Base-by-base conservation (phyloP, 305 asterid genomes). In the Rubia peregrina region DNA sequence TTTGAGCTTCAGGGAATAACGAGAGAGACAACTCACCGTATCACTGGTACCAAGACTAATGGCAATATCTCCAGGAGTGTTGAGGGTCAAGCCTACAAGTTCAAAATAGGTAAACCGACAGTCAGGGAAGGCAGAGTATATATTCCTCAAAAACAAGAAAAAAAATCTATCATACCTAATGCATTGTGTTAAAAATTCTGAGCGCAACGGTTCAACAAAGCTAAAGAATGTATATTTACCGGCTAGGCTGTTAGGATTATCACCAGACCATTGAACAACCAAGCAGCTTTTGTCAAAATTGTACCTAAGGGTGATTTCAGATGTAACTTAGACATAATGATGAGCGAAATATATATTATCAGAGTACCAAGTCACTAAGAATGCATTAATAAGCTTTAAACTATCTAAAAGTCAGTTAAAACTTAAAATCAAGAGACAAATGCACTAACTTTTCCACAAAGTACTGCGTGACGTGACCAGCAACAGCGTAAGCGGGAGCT, bases 201-300 rank as follows among this genome's bases (percentile, higher is more conserved):
- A 36, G 11, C n/a, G 10, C 9, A 68, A 10, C 3, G 0, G 10
- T 17, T 48, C 21, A 51, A 19, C 6, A 36, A 38, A 22, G 41
- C 1, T 13, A 33, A 59, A 2, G 17, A 67, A 16, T 16, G 61
- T 4, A 48, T 1, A 16, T n/a, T 24, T 55, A 91, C 96, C 97
- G 78, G 96, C 97, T 74, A 91, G 80, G 84, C 97, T 91, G 87
- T 91, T 89, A 55, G 97, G 97, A 78, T 91, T 89, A 84, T 91
- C 96, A 67, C 96, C 97, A 74, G 96, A 91, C 96, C 95, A 91
- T 63, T 89, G 90, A 75, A 89, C 76, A 62, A 89, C 68, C 49
- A 85, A 73, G 78, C 96, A 89, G 73, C 82, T 82, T 69, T 84
- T 83, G 84, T 86, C 85, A 65, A 91, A 89, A 41, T 80, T 76